These are phyloP conservation scores for Xylariaceae sp. DNA, from an alignment of 2,329 filamentous ascomycete genomes.

Conservation along the genomic window DNA sequence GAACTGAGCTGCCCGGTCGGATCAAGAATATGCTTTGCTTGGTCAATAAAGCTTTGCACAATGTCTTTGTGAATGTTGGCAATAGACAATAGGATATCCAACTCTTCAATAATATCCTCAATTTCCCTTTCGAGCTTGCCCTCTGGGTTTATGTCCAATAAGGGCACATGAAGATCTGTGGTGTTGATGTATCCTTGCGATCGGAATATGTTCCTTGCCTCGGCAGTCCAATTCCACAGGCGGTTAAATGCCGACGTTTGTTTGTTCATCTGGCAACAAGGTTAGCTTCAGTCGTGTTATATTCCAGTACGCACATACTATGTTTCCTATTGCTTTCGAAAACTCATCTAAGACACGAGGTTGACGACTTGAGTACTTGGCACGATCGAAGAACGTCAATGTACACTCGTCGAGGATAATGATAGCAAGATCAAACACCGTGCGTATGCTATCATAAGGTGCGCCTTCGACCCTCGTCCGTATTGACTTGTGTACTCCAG, in stretches of 20 bases:
- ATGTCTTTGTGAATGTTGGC: slow-evolving; percentile 34
- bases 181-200: slow-evolving; percentile 18
- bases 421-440: slow-evolving; percentile 40
- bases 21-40: slow-evolving; percentile 22
- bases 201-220: slow-evolving; percentile 20
- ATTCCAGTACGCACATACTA: slow-evolving; percentile 30
- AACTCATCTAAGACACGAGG: slow-evolving; percentile 42
- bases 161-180: slow-evolving; percentile 25
- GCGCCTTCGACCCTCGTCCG: slow-evolving; percentile 28
- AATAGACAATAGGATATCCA: slow-evolving; percentile 43
- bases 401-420: slow-evolving; percentile 41
- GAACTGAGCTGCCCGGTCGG: slow-evolving; percentile 19
- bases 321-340: slow-evolving; percentile 37
- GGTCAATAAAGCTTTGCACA: slow-evolving; percentile 25
- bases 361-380: slow-evolving; percentile 27
- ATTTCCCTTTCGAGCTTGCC: slow-evolving; percentile 41
- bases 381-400: slow-evolving; percentile 38
- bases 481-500: slow-evolving; percentile 39
- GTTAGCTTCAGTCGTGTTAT: neutral
- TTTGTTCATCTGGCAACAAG: slow-evolving; percentile 30
- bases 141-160: slow-evolving; percentile 41
- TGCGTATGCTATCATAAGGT: slow-evolving; percentile 28
- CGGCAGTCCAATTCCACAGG: slow-evolving; percentile 35
- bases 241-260: slow-evolving; percentile 36
- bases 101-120: slow-evolving; percentile 45